Evolutionary conservation across 2,329 filamentous ascomycete species (phyloP).

Genomic region (Scytalidium sp.): DNA sequence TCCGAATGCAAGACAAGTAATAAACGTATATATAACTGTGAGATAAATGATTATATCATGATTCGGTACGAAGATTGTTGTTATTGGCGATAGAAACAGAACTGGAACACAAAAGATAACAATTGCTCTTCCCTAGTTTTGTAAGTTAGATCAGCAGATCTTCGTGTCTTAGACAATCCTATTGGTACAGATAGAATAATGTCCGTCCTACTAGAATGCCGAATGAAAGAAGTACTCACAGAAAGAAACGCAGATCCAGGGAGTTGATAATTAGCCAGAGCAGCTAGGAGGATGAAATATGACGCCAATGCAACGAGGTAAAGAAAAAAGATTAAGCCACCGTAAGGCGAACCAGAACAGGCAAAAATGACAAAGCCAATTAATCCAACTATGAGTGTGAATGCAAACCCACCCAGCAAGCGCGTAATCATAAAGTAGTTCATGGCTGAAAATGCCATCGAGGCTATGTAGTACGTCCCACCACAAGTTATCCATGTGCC

Average conservation of each 20-base stretch:
- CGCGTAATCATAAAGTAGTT: conserved; percentile 38
- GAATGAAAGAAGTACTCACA: neutral
- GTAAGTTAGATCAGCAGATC: conserved; percentile 14
- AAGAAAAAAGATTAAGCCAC: conserved; percentile 55
- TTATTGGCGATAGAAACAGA: conserved; percentile 52
- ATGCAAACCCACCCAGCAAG: conserved; percentile 46
- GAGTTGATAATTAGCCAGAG: conserved; percentile 30
- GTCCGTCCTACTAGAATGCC: no score
- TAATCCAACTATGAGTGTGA: conserved; percentile 34
- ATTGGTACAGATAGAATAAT: no score
- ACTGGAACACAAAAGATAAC: conserved; percentile 54
- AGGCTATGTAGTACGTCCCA: conserved; percentile 59
- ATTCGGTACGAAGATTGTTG: conserved; percentile 48
- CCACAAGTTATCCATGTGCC: conserved; percentile 62
- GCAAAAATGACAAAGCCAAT: conserved; percentile 49
- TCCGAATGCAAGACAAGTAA: conserved; percentile 46
- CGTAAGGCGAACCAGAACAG: conserved; percentile 37
- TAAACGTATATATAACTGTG: conserved; percentile 49
- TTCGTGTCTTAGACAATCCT: conserved; percentile 48
- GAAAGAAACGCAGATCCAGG: conserved; percentile 19
- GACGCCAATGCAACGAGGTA: conserved; percentile 56
- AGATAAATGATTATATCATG: conserved; percentile 56
- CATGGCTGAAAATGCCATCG: conserved; percentile 48
- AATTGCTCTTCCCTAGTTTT: conserved; percentile 54
- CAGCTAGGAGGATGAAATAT: conserved; percentile 56